Conservation (phyloP, 257 asterid genomes). For the Scutellaria barbata region DNA sequence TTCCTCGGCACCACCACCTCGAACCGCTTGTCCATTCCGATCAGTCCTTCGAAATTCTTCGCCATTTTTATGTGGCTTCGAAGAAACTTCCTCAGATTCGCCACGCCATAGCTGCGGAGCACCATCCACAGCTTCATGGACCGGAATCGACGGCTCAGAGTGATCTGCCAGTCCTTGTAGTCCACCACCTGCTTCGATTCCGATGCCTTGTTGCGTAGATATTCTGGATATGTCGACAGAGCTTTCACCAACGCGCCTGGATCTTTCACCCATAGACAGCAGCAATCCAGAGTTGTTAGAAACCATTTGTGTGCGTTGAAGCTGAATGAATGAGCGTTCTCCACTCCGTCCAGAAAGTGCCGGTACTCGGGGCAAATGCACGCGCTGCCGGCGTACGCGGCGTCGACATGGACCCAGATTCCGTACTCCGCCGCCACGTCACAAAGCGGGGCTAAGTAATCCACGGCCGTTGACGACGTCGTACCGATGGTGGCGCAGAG, state of each 20-base stretch:
- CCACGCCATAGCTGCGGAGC: slow-evolving; percentile 69
- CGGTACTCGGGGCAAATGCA: slow-evolving; percentile 75
- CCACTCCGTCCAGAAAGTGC: slow-evolving; percentile 69
- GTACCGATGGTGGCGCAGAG: slow-evolving; percentile 75
- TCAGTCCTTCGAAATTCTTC: slow-evolving; percentile 62
- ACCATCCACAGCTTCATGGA: slow-evolving; percentile 78
- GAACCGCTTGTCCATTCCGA: slow-evolving; percentile 71
- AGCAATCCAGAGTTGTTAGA: slow-evolving; percentile 69
- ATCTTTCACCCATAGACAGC: slow-evolving; percentile 83
- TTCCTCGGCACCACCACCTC: slow-evolving; percentile 76
- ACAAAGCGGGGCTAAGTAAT: slow-evolving; percentile 53
- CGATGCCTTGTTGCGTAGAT: slow-evolving; percentile 65
- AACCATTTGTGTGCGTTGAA: slow-evolving; percentile 88
- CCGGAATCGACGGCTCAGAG: slow-evolving; percentile 75
- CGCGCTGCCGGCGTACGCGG: slow-evolving; percentile 80
- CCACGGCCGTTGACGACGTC: slow-evolving; percentile 73
- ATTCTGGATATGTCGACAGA: slow-evolving; percentile 67
- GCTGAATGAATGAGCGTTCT: slow-evolving; percentile 69
- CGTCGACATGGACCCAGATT: slow-evolving; percentile 80
- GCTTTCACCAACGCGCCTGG: slow-evolving; percentile 62
- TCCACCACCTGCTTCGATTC: slow-evolving; percentile 70
- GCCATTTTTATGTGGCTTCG: slow-evolving; percentile 72
- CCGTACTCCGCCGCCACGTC: slow-evolving; percentile 55
- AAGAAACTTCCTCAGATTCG: slow-evolving; percentile 58
- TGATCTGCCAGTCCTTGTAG: slow-evolving; percentile 82